These are phyloP conservation scores for Suillus occidentalis DNA, from an alignment of 768 basidiomycete genomes.

Conservation along the genomic window DNA sequence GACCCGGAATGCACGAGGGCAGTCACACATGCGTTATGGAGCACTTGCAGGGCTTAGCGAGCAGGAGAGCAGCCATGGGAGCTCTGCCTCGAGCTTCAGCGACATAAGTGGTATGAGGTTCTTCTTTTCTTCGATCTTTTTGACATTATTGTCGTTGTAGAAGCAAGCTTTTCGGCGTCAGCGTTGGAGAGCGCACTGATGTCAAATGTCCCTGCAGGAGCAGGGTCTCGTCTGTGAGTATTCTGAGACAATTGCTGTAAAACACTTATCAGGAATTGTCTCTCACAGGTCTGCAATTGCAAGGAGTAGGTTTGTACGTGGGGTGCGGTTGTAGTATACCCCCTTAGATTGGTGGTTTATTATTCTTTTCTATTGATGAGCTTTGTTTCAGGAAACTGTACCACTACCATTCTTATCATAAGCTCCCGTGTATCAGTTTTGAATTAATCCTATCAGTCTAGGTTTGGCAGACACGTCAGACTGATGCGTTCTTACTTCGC, in stretches of 20 bases:
- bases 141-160: constrained; percentile 32
- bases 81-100: constrained; percentile 81
- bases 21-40: constrained; percentile 47
- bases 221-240: constrained; percentile 71
- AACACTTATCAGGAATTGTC: neutral
- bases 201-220: constrained; percentile 64
- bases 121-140: neutral
- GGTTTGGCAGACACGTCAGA: constrained; percentile 1
- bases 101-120: constrained; percentile 72
- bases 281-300: constrained; percentile 34
- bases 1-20: constrained; percentile 52
- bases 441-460: neutral
- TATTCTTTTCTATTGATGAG: constrained; percentile 6
- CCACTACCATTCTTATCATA: neutral
- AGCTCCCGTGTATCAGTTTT: neutral
- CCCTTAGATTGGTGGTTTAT: neutral
- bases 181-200: constrained; percentile 78
- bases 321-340: constrained; percentile 24
- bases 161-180: constrained; percentile 74
- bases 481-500: neutral
- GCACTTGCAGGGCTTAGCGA: constrained; percentile 49
- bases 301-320: constrained; percentile 33
- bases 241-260: constrained; percentile 1
- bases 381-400: neutral
- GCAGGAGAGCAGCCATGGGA: constrained; percentile 63